Evolutionary conservation across 805 yeast genomes (phyloP), one percentile per base, ranked within the genome.

Genomic region (Candida suzukii): DNA sequence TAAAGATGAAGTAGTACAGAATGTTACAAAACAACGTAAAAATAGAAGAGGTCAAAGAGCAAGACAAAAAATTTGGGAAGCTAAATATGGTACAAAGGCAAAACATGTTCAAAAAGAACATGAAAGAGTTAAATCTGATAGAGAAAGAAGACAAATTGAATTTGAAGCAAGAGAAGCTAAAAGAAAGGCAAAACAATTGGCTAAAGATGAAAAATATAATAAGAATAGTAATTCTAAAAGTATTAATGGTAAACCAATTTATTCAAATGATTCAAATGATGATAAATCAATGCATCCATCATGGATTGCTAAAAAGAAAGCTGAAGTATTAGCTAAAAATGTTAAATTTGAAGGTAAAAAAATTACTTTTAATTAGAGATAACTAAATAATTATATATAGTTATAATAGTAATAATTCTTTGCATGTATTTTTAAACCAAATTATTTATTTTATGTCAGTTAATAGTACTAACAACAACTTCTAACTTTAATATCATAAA

Each of bases 11-110:
- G 67, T 72, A 10, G 78, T 78, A 6, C 73, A 78, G 42, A 70
- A 67, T 37, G 64, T 71, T 3, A 78, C 80, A 1, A 56, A 74
- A 24, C 71, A 70, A 17, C 74, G 91, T 47, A 88, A 88, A 53
- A 93, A 93, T 61, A 74, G 99, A 65, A 78, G 97, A 61, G 99
- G 99, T 21, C 99, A 93, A 67, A 73, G 98, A 45, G 99, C 97
- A 1, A 80, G 99, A 66, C 93, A 91, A 60, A 83, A 85, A 69
- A 88, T 93, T 40, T 93, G 98, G 98, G 99, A 88, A 57, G 68
- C 75, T 64, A 91, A 93, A 60, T 93, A 71, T 57, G 98, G 98
- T 22, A 60, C 61, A 17, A 66, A 70, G 21, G 99, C 99, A n/a
- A 80, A 78, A 42, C 99, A 93, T 60, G 74, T 90, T 20, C 70